A percentile compares a stretch with the other conserved stretches of the same genome.
Conservation (phyloP, 2,329 filamentous ascomycete genomes). For the Ambrosiella xylebori region DNA sequence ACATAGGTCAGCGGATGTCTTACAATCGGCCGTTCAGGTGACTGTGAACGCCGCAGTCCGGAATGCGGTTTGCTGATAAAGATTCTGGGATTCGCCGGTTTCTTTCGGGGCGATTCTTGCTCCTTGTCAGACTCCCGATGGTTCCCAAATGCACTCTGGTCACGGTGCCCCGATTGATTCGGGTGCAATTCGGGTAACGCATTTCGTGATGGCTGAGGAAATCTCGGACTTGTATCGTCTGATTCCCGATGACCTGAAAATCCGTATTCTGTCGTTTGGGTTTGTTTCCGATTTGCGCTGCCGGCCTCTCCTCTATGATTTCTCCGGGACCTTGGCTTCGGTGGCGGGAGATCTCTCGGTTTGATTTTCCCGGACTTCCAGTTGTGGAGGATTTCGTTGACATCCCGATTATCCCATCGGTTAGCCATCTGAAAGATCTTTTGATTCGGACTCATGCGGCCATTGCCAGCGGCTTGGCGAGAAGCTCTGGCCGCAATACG, state of each 20-base stretch:
- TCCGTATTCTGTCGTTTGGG: no score
- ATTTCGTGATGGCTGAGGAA: no score
- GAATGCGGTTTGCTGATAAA: slow-evolving; percentile 6
- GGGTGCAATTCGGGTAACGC: no score
- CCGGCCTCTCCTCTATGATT: neutral
- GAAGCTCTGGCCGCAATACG: slow-evolving; percentile 44
- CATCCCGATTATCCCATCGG: slow-evolving; percentile 43
- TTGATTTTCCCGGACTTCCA: slow-evolving; percentile 38
- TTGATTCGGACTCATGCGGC: slow-evolving; percentile 34
- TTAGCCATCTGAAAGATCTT: slow-evolving; percentile 46
- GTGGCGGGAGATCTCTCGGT: slow-evolving; percentile 5
- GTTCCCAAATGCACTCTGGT: no score
- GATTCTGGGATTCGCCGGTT: neutral
- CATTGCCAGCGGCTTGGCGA: slow-evolving; percentile 28
- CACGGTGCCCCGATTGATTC: no score
- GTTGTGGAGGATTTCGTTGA: slow-evolving; percentile 30
- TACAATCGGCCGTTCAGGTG: neutral
- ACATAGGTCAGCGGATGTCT: neutral
- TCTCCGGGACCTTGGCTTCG: neutral
- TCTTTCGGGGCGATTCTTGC: neutral
- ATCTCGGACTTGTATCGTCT: no score
- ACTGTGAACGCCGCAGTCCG: slow-evolving; percentile 1
- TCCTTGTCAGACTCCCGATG: neutral
- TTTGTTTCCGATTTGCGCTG: no score
- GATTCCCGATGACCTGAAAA: no score